A percentile compares a stretch with the other conserved stretches of the same genome.
Evolutionary conservation across 495 filamentous ascomycete species (phyloP).

Genomic region (Neurospora sp.): DNA sequence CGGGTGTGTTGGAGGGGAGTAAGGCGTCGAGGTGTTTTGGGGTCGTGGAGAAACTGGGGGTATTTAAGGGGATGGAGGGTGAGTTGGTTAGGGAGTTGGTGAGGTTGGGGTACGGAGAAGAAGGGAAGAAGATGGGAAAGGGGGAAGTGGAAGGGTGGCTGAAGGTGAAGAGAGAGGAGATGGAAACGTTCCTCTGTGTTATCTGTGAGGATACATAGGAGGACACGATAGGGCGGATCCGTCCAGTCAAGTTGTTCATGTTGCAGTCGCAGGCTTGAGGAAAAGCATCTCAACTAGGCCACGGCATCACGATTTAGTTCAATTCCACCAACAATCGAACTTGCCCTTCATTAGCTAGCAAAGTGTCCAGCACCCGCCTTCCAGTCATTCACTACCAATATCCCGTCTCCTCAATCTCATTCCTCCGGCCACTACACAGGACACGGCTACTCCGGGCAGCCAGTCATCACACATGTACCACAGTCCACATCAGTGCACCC

Average conservation of each 20-base stretch:
- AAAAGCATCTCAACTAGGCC: no score
- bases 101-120: not conserved
- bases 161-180: not conserved
- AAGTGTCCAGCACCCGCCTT: not conserved
- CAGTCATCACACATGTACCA: no score
- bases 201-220: no score
- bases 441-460: not conserved
- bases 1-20: not conserved
- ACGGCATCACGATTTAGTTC: not conserved
- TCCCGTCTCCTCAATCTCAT: not conserved
- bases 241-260: not conserved
- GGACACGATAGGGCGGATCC: not conserved
- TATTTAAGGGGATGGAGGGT: not conserved
- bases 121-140: not conserved
- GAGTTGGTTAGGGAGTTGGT: constrained; percentile 1
- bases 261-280: no score
- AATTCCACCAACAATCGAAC: not conserved
- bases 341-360: not conserved
- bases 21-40: not conserved
- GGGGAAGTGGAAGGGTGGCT: not conserved
- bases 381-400: not conserved
- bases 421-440: not conserved
- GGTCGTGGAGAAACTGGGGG: not conserved
- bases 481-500: no score
- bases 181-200: not conserved